Base-by-base conservation (phyloP, 768 basidiomycete species). In the Phlegmacium glaucopus region DNA sequence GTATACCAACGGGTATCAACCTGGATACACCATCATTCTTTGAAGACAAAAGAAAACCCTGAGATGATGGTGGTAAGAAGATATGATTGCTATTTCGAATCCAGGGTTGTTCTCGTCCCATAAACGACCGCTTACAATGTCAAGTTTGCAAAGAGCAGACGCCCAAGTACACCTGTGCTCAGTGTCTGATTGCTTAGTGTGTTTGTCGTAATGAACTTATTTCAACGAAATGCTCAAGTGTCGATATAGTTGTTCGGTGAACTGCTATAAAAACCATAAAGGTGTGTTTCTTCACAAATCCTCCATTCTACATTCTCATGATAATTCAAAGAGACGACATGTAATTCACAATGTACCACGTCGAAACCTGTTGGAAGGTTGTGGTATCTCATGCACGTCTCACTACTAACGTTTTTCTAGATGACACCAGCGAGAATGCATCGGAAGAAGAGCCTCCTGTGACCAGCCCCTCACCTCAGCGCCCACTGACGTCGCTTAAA, bases 241-340 rank as follows among this genome's bases (percentile, higher is more conserved):
- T 32, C 12, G 26, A 6, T 36, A 12, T 51, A 94, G 91, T 57
- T 94, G 91, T 59, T 91, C 90, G 10, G 80, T 91, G 4, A 49
- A 68, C 15, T 94, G 91, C 60, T 93, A 78, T 64, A 89, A 86
- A 59, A 62, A 69, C 39, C 91, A 94, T 56, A 85, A 85, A 75
- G 82, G 90, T 85, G 9, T 37, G 22, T 6, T n/a, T n/a, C n/a
- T n/a, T n/a, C n/a, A 26, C 28, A 4, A 12, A 5, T 4, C 17
- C 25, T 40, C 9, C 1, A 12, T 17, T 41, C 28, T 6, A 26
- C 5, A 6, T 41, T 39, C 39, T 37, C 13, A 9, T 18, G 0
- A 39, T 32, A 7, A 13, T 25, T 15, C 15, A n/a, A 42, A 28
- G 30, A 16, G 27, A 11, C 35, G 54, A 42, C 11, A 13, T 28